Percentiles rank a stretch among this genome's conserved stretches.
Evolutionary conservation across 169 alveolate species (phyloP).

Genomic region (Eimeria necatrix): DNA sequence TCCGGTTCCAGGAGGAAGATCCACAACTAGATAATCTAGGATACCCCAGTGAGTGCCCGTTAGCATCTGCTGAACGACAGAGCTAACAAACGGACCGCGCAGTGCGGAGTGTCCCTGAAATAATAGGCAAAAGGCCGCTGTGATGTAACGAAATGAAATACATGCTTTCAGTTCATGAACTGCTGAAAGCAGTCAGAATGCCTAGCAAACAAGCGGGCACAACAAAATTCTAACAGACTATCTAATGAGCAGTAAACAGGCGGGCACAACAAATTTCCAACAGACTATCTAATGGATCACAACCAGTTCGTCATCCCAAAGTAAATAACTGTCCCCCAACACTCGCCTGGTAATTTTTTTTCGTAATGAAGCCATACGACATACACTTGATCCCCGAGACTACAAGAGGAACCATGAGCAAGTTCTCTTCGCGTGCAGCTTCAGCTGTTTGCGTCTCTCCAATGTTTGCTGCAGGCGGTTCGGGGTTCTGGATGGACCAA

Average conservation of each 20-base stretch:
- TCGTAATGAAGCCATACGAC: constrained; percentile 94
- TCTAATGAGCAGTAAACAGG: too few species aligned
- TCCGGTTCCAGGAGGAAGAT: constrained; percentile 99
- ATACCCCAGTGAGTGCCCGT: constrained; percentile 96
- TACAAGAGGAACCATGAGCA: constrained; percentile 67
- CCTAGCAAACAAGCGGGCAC: too few species aligned
- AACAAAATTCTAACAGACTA: too few species aligned
- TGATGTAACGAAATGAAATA: too few species aligned
- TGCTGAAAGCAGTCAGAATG: too few species aligned
- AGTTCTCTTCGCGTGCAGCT: neutral
- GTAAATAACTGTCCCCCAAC: neutral
- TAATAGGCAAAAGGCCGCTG: neutral
- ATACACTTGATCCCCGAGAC: constrained; percentile 94
- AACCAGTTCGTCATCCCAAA: neutral
- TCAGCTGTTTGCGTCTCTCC: neutral
- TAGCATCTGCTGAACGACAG: constrained; percentile 81
- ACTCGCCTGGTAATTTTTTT: constrained; percentile 84
- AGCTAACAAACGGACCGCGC: constrained; percentile 82
- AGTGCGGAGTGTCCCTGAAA: constrained; percentile 80
- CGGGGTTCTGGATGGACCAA: constrained; percentile 12
- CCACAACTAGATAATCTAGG: constrained; percentile 98
- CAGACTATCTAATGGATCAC: neutral
- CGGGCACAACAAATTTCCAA: too few species aligned
- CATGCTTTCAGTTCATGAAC: too few species aligned
- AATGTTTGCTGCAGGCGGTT: neutral